phyloP scores from a whole-genome alignment of 2,329 filamentous ascomycete species.

The Hawksworthiomyces lignivorus region DNA sequence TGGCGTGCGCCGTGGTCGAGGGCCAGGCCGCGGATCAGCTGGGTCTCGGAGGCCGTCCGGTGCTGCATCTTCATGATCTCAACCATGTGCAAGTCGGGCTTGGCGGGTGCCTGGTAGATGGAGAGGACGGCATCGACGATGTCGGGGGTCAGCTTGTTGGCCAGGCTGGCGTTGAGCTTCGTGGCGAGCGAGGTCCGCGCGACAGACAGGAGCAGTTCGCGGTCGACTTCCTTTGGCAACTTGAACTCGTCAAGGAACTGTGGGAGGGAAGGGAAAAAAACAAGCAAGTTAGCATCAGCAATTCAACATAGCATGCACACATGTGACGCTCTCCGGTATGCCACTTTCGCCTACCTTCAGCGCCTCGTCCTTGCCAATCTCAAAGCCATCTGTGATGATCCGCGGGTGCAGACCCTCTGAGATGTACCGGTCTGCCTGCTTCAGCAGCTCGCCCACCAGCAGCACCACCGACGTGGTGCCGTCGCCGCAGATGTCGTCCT shows the following conservation, averaged over 20 bases:
- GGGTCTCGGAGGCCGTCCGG: conserved; percentile 88
- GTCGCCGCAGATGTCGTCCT: conserved; percentile 97
- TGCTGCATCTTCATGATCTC: conserved; percentile 99
- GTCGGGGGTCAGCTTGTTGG: conserved; percentile 83
- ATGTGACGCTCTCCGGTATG: too few species aligned
- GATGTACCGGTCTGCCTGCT: conserved; percentile 95
- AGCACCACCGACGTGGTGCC: conserved; percentile 95
- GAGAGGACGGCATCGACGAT: conserved; percentile 95
- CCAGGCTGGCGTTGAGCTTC: conserved; percentile 84
- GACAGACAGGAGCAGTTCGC: conserved; percentile 87
- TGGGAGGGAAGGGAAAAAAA: neutral
- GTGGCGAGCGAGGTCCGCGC: conserved; percentile 91
- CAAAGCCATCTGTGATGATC: conserved; percentile 95
- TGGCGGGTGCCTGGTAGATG: conserved; percentile 81
- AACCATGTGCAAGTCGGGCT: conserved; percentile 97
- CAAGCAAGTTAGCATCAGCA: too few species aligned
- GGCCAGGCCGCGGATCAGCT: conserved; percentile 86
- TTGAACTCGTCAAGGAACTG: conserved; percentile 95
- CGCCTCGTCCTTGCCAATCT: conserved; percentile 89
- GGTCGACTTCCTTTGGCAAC: conserved; percentile 76
- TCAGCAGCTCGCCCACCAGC: conserved; percentile 90
- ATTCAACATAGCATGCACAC: too few species aligned
- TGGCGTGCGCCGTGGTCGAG: conserved; percentile 94
- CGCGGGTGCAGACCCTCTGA: conserved; percentile 93
- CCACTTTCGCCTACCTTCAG: conserved; percentile 54